phyloP scores from a whole-genome alignment of 2,329 filamentous ascomycete species.

The Phialophora chinensis region DNA sequence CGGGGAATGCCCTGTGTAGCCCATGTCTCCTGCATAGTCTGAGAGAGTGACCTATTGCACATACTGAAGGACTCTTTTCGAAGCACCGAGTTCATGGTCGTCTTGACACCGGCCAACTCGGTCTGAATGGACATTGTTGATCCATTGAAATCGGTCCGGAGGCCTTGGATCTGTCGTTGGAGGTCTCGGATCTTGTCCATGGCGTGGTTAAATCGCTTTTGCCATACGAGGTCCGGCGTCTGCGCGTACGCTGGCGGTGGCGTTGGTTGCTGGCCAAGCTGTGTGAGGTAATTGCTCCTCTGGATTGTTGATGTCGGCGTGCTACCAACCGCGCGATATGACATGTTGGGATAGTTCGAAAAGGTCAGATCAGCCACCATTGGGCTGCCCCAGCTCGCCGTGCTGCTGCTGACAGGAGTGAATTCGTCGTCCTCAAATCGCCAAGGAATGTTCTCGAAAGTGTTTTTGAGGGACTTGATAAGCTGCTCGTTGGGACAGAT shows the following conservation, averaged over 20 bases:
- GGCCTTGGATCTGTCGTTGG: constrained; percentile 30
- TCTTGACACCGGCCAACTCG: constrained; percentile 35
- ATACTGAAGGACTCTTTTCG: constrained; percentile 34
- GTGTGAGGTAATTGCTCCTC: constrained; percentile 24
- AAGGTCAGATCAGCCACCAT: constrained; percentile 24
- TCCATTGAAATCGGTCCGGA: constrained; percentile 31
- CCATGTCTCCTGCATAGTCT: constrained; percentile 27
- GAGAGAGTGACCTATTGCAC: constrained; percentile 26
- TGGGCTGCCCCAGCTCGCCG: constrained; percentile 38
- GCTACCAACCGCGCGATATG: not conserved
- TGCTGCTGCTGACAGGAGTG: constrained; percentile 38
- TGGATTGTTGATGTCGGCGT: constrained; percentile 28
- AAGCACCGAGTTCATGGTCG: constrained; percentile 34
- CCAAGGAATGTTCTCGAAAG: constrained; percentile 38
- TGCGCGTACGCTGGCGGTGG: constrained; percentile 32
- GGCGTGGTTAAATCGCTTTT: constrained; percentile 35
- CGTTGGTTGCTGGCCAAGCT: constrained; percentile 19
- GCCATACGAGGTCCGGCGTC: constrained; percentile 35
- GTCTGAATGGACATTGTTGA: constrained; percentile 30
- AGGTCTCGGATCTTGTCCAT: constrained; percentile 38
- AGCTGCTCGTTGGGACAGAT: constrained; percentile 29
- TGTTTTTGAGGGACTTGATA: constrained; percentile 35
- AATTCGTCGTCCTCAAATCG: constrained; percentile 37
- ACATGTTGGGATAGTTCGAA: constrained; percentile 14
- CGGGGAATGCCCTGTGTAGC: constrained; percentile 15